Evolutionary conservation across 495 filamentous ascomycete species (phyloP), one percentile per base, ranked within the genome.

Genomic region (Penicillium subrubescens): DNA sequence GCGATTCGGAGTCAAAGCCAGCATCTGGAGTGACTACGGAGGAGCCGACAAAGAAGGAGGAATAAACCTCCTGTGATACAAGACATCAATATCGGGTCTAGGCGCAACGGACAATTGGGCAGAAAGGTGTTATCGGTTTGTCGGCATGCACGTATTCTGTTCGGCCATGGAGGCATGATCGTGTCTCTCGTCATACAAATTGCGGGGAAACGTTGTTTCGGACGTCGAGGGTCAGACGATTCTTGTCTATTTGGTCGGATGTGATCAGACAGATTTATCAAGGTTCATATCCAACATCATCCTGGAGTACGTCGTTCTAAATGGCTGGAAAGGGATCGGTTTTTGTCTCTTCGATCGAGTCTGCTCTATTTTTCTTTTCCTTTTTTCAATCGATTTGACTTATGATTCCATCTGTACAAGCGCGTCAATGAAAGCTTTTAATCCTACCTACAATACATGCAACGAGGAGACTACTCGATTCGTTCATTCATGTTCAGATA

Each of bases 31-130:
- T 75, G 58, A 44, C 71, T 31, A 35, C 65, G 27, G 71, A 69
- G 43, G 72, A 76, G 56, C 68, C 70, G 27, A 59, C 72, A 56
- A 75, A 73, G 71, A 71, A 68, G 39, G 74, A 80, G 61, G 70
- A 71, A 53, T 82, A 74, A 64, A 59, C 55, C n/a, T 27, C 57
- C 48, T 59, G 29, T 57, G 29, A 41, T 58, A 52, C 59, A 53
- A 68, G 61, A 63, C 57, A 65, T 65, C 59, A 70, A 63, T 66
- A 66, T 67, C 61, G 61, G 60, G 59, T 63, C 69, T 71, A 19
- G 78, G 80, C 79, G 79, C 73, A 81, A 77, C 55, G 74, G 77
- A 71, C 68, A 71, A 74, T 67, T 67, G 73, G 67, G 77, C 73
- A 75, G 73, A 70, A 72, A 72, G 77, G 79, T 78, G 76, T 80